phyloP scores from a whole-genome alignment of 75 land plant species.

The Ceratopteris richardii region DNA sequence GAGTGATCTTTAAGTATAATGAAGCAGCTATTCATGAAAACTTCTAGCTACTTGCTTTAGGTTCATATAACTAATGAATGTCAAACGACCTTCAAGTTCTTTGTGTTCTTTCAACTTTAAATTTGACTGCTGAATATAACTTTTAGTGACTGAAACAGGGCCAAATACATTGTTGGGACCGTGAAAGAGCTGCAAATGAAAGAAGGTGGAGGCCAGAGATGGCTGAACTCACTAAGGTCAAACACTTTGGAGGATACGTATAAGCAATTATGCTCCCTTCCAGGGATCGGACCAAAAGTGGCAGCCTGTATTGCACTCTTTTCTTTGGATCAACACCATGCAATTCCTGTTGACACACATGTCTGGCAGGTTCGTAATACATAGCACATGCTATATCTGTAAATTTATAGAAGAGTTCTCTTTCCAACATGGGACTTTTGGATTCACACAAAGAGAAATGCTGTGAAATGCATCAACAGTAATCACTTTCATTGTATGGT shows the following conservation, averaged over 20 bases:
- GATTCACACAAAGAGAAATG: not conserved
- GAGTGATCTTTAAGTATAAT: too few species aligned
- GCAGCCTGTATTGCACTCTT: slow-evolving; percentile 97
- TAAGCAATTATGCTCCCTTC: slow-evolving; percentile 58
- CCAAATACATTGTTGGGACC: slow-evolving; percentile 81
- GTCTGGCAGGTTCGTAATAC: slow-evolving; percentile 91
- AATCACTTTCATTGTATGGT: too few species aligned
- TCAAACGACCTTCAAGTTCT: too few species aligned
- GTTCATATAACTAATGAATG: too few species aligned
- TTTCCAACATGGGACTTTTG: not conserved
- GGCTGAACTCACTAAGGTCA: slow-evolving; percentile 66
- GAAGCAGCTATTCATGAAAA: too few species aligned
- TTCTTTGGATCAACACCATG: slow-evolving; percentile 89
- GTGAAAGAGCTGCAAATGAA: slow-evolving; percentile 60
- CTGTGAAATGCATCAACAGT: too few species aligned
- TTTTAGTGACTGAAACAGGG: slow-evolving; percentile 47
- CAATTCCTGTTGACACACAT: slow-evolving; percentile 97
- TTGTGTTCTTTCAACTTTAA: too few species aligned
- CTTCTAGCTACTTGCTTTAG: too few species aligned
- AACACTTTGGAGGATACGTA: slow-evolving; percentile 55
- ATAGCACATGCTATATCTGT: too few species aligned
- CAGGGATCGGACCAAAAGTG: slow-evolving; percentile 95
- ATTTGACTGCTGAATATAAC: too few species aligned
- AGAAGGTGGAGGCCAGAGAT: slow-evolving; percentile 64
- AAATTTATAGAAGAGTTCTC: too few species aligned